Conservation (phyloP, 768 basidiomycete genomes). For the Leccinum ochraceum region DNA sequence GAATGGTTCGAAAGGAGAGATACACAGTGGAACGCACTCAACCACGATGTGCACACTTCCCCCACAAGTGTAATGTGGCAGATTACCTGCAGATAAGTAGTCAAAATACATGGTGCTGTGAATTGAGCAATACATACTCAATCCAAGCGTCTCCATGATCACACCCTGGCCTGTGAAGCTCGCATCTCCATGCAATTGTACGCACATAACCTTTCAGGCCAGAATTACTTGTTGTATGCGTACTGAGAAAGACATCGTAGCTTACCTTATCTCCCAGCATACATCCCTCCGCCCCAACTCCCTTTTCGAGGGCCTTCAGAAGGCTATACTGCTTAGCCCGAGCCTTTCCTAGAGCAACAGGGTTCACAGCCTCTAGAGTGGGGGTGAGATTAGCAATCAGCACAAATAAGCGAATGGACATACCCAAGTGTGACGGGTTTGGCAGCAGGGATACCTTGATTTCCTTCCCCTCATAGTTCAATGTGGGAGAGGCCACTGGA, state of each 20-base stretch:
- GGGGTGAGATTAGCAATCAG: neutral
- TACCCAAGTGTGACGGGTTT: constrained; percentile 77
- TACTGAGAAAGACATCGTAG: neutral
- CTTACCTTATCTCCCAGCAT: constrained; percentile 36
- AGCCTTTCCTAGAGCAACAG: constrained; percentile 86
- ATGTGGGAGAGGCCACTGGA: constrained; percentile 62
- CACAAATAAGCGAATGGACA: constrained; percentile 7
- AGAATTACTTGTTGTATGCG: constrained; percentile 12
- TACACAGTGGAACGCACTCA: neutral
- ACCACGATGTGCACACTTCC: constrained; percentile 61
- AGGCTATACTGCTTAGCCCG: constrained; percentile 89
- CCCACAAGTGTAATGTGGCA: constrained; percentile 90
- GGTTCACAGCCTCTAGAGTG: constrained; percentile 75
- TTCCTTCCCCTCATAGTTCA: constrained; percentile 49
- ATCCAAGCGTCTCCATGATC: constrained; percentile 83
- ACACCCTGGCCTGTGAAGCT: constrained; percentile 91
- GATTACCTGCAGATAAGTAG: constrained; percentile 53
- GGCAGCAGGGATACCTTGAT: constrained; percentile 79
- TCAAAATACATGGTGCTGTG: neutral
- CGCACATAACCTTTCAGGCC: constrained; percentile 70
- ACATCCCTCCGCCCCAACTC: constrained; percentile 24
- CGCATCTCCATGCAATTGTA: constrained; percentile 91
- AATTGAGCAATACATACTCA: constrained; percentile 52
- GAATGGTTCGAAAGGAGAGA: neutral
- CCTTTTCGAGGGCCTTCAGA: constrained; percentile 58